Evolutionary conservation across 371 early-diverging fungal species (phyloP), one percentile per base, ranked within the genome.

Genomic region (Apophysomyces trapeziformis): DNA sequence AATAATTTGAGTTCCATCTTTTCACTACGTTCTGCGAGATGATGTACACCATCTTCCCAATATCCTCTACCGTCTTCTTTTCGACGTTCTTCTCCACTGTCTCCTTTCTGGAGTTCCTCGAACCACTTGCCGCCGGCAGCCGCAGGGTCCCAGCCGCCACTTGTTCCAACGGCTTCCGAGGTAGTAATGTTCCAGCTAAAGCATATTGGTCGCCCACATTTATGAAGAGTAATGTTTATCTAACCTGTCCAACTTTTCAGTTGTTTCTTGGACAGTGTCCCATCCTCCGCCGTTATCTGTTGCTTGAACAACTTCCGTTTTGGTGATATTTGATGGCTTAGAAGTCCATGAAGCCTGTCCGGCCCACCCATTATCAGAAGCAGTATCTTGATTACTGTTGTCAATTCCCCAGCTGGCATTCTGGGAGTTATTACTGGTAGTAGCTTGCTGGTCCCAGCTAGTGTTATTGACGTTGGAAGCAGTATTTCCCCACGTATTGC

Each of bases 1-100:
- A 85, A 88, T 21, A 87, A 69, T 21, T 82, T 75, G 35, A 71
- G 36, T 62, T 85, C 82, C 6, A 79, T 44, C n/a, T 71, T 70
- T 18, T 64, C 70, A 63, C 80, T 75, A 18, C 64, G 66, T 4
- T 71, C 73, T 2, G 74, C 80, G 13, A 78, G 64, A 16, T 59
- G 60, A 57, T 80, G 96, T 35, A 82, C 79, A 54, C 92, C 93
- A 63, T 89, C 77, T 64, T 87, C 83, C 91, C 92, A 92, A 39
- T 74, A 65, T 45, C 92, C 92, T 60, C 79, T 77, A 38, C 85
- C 78, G 38, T 83, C 79, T 57, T 83, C 84, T 58, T 67, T 67
- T 38, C 54, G 54, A 8, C 54, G 54, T 13, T 13, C 18, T 50
- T 50, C 54, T 7, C n/a, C 54, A 5, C 21, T 21, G 21, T 50